These are phyloP conservation scores for Clarireedia homoeocarpa DNA, from an alignment of 2,329 filamentous ascomycete species.

Conservation along the genomic window DNA sequence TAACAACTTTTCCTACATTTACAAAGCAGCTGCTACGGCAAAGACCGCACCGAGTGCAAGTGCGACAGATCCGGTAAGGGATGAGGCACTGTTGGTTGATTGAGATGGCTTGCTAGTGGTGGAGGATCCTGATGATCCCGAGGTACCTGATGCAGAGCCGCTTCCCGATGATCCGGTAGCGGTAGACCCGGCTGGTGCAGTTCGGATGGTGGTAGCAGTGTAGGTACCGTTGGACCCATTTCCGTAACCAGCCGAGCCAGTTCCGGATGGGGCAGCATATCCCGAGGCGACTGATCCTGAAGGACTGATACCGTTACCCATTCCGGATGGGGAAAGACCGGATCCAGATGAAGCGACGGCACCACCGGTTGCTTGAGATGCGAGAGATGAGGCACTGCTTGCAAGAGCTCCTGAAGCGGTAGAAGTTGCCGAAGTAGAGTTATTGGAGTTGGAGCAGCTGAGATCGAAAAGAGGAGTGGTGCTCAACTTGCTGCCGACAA, in stretches of 20 bases:
- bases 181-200: background rate
- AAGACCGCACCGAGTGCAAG: slow-evolving; percentile 6
- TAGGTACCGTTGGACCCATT: slow-evolving; percentile 4
- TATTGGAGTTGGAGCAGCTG: slow-evolving; percentile 39
- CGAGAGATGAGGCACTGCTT: slow-evolving; percentile 10
- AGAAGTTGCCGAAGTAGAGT: slow-evolving; percentile 9
- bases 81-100: slow-evolving; percentile 9
- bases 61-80: slow-evolving; percentile 9
- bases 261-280: slow-evolving; percentile 1
- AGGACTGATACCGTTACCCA: slow-evolving; percentile 7
- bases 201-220: background rate
- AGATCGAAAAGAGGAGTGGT: slow-evolving; percentile 56
- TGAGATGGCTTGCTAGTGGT: background rate
- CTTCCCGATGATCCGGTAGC: slow-evolving; percentile 5
- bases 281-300: slow-evolving; percentile 6
- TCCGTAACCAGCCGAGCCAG: slow-evolving; percentile 4
- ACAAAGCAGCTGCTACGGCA: slow-evolving; percentile 5
- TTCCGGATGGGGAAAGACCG: slow-evolving; percentile 17
- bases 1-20: background rate
- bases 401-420: slow-evolving; percentile 7
- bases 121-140: slow-evolving; percentile 3
- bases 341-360: slow-evolving; percentile 14
- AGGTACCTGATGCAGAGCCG: slow-evolving; percentile 8
- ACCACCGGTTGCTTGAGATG: slow-evolving; percentile 8
- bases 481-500: slow-evolving; percentile 48